phyloP scores from a whole-genome alignment of 2,329 filamentous ascomycete species.

The Epichloe sp. region DNA sequence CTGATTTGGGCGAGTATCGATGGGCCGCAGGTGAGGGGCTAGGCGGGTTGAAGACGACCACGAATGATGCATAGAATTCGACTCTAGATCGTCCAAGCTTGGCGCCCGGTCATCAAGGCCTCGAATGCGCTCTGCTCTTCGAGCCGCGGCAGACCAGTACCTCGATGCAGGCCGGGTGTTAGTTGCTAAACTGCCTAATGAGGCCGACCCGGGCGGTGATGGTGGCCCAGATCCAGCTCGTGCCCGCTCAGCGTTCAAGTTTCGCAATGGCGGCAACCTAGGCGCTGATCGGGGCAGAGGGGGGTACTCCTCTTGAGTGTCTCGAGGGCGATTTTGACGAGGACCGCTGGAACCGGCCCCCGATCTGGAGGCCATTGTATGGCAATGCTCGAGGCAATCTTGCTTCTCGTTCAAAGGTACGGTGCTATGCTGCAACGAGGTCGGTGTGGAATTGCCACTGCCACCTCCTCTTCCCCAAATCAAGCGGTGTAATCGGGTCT shows the following conservation, averaged over 20 bases:
- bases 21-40: constrained; percentile 13
- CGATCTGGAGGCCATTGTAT: constrained; percentile 20
- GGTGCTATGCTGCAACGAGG: not conserved
- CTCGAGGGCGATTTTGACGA: constrained; percentile 17
- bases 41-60: constrained; percentile 14
- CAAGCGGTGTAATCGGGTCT: not conserved
- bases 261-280: constrained; percentile 20
- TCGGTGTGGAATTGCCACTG: not conserved
- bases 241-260: constrained; percentile 16
- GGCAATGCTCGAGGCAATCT: not conserved
- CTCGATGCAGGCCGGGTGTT: constrained; percentile 5
- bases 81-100: constrained; percentile 15
- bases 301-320: constrained; percentile 19
- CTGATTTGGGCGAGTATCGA: constrained; percentile 8
- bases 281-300: constrained; percentile 15
- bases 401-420: not conserved
- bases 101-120: constrained; percentile 18
- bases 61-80: constrained; percentile 13
- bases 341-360: constrained; percentile 18
- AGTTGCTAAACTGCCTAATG: not conserved
- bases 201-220: not conserved
- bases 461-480: not conserved
- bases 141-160: constrained; percentile 16
- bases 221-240: constrained; percentile 10
- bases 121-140: constrained; percentile 24